A percentile compares a stretch with the other conserved stretches of the same genome.
phyloP scores from a whole-genome alignment of 805 yeast species.

The Metschnikowia anglica region DNA sequence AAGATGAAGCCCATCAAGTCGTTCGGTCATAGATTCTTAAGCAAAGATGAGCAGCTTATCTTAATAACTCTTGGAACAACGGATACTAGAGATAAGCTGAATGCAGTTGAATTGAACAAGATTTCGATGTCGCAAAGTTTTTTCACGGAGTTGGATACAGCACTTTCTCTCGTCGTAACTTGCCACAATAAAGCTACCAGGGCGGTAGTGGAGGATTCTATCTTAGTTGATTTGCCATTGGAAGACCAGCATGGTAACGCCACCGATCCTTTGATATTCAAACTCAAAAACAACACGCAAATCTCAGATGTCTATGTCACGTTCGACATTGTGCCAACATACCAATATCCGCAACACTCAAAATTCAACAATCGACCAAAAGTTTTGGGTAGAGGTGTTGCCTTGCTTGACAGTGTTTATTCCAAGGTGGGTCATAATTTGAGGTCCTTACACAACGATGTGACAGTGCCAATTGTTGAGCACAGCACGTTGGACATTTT shows the following conservation, averaged over 20 bases:
- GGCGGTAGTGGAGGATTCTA: conserved; percentile 50
- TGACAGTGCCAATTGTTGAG: conserved; percentile 77
- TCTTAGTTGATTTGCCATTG: conserved; percentile 73
- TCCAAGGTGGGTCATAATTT: conserved; percentile 68
- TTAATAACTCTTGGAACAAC: conserved; percentile 84
- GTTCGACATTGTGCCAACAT: conserved; percentile 90
- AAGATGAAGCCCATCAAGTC: conserved; percentile 64
- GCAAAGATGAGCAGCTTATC: conserved; percentile 63
- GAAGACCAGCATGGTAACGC: conserved; percentile 71
- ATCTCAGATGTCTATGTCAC: conserved; percentile 57
- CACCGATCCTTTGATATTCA: conserved; percentile 75
- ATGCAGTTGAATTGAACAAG: conserved; percentile 65
- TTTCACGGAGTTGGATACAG: conserved; percentile 85
- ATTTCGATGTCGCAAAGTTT: conserved; percentile 76
- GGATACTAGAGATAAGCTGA: conserved; percentile 58
- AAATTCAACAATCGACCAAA: conserved; percentile 10
- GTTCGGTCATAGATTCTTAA: conserved; percentile 78
- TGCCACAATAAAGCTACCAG: conserved; percentile 33
- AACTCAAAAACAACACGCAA: conserved; percentile 45
- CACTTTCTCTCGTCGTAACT: conserved; percentile 68
- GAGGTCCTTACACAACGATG: conserved; percentile 61
- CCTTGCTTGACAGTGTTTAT: conserved; percentile 58
- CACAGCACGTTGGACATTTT: conserved; percentile 67
- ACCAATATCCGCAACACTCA: conserved; percentile 44
- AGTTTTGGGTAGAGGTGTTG: conserved; percentile 79